These are phyloP conservation scores for Flueggea neowawraea DNA, from an alignment of 441 rosid genomes.

Conservation along the genomic window DNA sequence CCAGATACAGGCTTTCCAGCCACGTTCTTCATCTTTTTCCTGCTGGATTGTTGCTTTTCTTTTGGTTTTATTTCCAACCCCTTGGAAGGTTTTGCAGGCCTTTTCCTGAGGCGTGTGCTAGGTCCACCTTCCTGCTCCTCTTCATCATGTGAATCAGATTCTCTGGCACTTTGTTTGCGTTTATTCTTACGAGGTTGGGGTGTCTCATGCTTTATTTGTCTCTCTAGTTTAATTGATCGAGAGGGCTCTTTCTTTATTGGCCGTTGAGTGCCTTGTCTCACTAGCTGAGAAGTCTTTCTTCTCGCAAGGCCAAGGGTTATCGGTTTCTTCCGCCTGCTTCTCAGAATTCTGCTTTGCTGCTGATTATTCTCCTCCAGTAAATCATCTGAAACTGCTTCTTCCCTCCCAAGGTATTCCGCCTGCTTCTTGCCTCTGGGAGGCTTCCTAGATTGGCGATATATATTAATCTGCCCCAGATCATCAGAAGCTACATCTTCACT, in stretches of 20 bases:
- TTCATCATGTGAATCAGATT: constrained; percentile 22
- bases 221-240: constrained; percentile 18
- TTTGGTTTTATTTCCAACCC: constrained; percentile 33
- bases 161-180: constrained; percentile 25
- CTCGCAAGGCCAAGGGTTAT: constrained; percentile 29
- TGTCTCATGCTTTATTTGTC: constrained; percentile 41
- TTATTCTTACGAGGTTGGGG: constrained; percentile 28
- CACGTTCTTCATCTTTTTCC: constrained; percentile 41
- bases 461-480: constrained; percentile 25
- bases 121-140: constrained; percentile 71
- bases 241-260: constrained; percentile 28
- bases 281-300: constrained; percentile 25
- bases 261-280: constrained; percentile 23
- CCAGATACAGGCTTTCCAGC: constrained; percentile 25
- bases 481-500: constrained; percentile 29
- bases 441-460: constrained; percentile 14
- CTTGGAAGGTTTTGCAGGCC: constrained; percentile 47
- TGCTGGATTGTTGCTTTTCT: constrained; percentile 46
- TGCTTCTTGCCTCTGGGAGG: constrained; percentile 22
- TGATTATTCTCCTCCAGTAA: constrained; percentile 3
- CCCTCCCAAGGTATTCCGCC: neutral
- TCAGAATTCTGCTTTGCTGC: constrained; percentile 12
- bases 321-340: constrained; percentile 28
- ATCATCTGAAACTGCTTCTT: constrained; percentile 13
- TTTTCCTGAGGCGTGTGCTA: constrained; percentile 78